These are phyloP conservation scores for Mayamaea pseudoterrestris DNA, from an alignment of 108 stramenopile species.

Conservation along the genomic window DNA sequence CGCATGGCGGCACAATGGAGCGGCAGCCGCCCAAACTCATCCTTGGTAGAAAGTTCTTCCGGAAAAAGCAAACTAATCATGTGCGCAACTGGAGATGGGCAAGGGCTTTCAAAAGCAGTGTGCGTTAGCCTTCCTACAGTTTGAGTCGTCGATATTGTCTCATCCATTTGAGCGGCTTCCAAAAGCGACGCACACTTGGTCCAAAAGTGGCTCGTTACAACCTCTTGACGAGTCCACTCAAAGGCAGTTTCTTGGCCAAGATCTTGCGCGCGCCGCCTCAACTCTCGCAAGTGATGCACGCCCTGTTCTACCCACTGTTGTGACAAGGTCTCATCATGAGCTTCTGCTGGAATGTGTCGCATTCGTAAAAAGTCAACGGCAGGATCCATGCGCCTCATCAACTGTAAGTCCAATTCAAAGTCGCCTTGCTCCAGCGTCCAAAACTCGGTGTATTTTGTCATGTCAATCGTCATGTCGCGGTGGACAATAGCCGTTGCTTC, in stretches of 20 bases:
- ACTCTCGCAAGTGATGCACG: slow-evolving; percentile 23
- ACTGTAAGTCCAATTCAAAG: slow-evolving; percentile 29
- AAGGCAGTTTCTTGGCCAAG: slow-evolving; percentile 8
- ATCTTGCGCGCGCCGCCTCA: slow-evolving; percentile 5
- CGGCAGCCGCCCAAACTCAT: slow-evolving; percentile 35
- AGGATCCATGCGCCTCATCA: slow-evolving; percentile 41
- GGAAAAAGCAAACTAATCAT: slow-evolving; percentile 40
- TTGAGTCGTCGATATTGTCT: neutral
- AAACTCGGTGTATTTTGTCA: slow-evolving; percentile 25
- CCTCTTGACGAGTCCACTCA: slow-evolving; percentile 19
- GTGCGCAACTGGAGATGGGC: slow-evolving; percentile 37
- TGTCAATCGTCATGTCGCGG: neutral
- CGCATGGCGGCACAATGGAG: slow-evolving; percentile 51
- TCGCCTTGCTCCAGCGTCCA: slow-evolving; percentile 37
- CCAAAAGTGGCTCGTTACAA: slow-evolving; percentile 35
- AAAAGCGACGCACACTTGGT: slow-evolving; percentile 38
- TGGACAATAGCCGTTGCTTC: neutral
- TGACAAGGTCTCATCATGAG: slow-evolving; percentile 11
- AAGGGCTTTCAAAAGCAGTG: slow-evolving; percentile 34
- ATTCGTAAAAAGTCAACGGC: slow-evolving; percentile 67
- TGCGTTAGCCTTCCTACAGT: slow-evolving; percentile 27
- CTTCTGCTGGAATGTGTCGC: slow-evolving; percentile 59
- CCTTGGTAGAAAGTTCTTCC: slow-evolving; percentile 25
- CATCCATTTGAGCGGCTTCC: slow-evolving; percentile 11
- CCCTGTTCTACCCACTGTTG: slow-evolving; percentile 24